phyloP scores from a whole-genome alignment of 345 rosid genomes.

The Murraya koenigii region DNA sequence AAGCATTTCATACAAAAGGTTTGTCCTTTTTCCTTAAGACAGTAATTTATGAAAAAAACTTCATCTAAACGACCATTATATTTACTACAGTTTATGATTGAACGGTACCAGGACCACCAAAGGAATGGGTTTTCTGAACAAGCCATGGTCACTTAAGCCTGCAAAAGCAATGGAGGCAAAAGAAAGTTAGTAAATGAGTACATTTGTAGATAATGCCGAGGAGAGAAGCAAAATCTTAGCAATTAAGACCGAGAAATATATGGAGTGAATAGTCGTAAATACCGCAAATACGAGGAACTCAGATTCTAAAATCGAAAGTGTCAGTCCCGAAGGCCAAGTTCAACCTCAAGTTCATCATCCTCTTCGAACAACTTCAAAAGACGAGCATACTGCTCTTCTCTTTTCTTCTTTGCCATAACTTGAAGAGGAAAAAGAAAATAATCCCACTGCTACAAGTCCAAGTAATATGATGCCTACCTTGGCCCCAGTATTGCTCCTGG shows the following conservation, averaged over 20 bases:
- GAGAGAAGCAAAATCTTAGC: not conserved
- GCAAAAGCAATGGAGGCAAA: not conserved
- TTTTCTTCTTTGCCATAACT: constrained; percentile 94
- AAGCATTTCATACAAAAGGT: constrained; percentile 19
- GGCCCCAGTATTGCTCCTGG: constrained; percentile 45
- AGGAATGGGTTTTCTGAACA: constrained; percentile 3
- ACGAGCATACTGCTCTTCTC: constrained; percentile 95
- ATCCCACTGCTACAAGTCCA: constrained; percentile 45
- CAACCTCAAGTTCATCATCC: constrained; percentile 97
- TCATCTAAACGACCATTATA: constrained; percentile 24
- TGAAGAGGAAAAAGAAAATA: constrained; percentile 68
- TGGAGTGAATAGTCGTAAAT: not conserved
- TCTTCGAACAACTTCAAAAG: constrained; percentile 94
- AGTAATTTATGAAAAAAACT: constrained; percentile 16
- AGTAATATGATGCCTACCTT: constrained; percentile 47
- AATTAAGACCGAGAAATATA: constrained; percentile 1
- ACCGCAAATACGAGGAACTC: constrained; percentile 30
- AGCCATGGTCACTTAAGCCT: constrained; percentile 19
- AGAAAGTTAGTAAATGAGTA: not conserved
- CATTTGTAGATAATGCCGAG: not conserved
- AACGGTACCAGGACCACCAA: constrained; percentile 9
- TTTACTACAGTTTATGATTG: constrained; percentile 14
- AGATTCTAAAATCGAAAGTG: constrained; percentile 1
- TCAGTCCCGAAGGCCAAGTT: constrained; percentile 89
- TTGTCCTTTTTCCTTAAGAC: constrained; percentile 15